Base-by-base conservation (phyloP, 805 yeast species). In the Suhomyces pyralidae region DNA sequence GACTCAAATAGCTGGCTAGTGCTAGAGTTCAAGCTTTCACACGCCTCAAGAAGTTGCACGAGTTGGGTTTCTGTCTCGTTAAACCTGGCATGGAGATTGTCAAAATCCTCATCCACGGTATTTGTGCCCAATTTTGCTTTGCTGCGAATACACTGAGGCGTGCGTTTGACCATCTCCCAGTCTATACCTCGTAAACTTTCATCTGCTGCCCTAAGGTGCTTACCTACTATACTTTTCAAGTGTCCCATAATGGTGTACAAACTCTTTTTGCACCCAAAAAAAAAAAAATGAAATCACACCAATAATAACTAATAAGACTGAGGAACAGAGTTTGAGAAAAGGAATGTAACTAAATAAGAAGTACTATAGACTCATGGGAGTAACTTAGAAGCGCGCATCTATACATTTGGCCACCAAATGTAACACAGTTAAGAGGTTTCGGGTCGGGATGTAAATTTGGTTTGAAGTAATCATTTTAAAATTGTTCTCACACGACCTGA, bases 21-120 rank as follows among this genome's bases (percentile, higher is more conserved):
- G 3, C 24, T 14, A 14, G 14, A 9, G 3, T 24, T 20, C 10
- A 36, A 15, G 32, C 8, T 8, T 15, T 36, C 22, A n/a, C 19
- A 19, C 2, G 14, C 28, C 22, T 46, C 40, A 45, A 25, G 17
- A 63, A 56, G 24, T 52, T 52, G 47, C 57, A 54, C 50, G 15
- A 68, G 25, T 10, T 54, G 55, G 17, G 47, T 56, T 26, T 66
- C 69, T 4, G 55, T 12, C 22, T 24, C 60, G 9, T 59, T 61
- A 22, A 71, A 60, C 28, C 60, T 61, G 38, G 55, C 54, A 2
- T 55, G 46, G 15, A 71, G 52, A 22, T 60, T 54, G 10, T 67
- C 70, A 38, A 69, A 60, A 9, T 59, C 68, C 28, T 61, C 66
- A 38, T 58, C 65, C 70, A 20, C 63, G 55, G 64, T 70, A 26